Conservation (phyloP, 1,284 basidiomycete genomes). For the Ganoderma meredithae region DNA sequence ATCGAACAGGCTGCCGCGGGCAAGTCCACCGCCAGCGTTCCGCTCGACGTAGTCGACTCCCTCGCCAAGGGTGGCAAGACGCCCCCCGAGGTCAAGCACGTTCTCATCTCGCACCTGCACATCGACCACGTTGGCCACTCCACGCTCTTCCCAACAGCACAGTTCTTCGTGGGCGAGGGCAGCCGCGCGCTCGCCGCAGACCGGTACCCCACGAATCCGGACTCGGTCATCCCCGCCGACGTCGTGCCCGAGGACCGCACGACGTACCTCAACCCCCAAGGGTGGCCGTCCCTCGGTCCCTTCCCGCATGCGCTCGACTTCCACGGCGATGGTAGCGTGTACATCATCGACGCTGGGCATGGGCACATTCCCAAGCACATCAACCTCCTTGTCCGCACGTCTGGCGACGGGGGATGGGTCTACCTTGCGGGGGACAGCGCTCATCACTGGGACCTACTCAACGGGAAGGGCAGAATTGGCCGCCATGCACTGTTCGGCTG, state of each 20-base stretch:
- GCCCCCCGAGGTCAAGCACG: conserved; percentile 48
- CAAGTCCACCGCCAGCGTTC: conserved; percentile 37
- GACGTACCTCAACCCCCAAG: conserved; percentile 31
- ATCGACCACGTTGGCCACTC: conserved; percentile 48
- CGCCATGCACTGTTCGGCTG: conserved; percentile 42
- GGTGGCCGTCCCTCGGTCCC: conserved; percentile 48
- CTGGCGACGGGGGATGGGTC: conserved; percentile 60
- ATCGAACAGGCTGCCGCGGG: conserved; percentile 5
- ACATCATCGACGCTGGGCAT: conserved; percentile 58
- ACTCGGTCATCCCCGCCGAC: conserved; percentile 44
- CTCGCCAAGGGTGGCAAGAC: conserved; percentile 53
- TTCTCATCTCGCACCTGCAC: conserved; percentile 52
- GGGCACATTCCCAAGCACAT: conserved; percentile 64
- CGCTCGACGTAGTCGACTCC: conserved; percentile 55
- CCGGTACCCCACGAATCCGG: conserved; percentile 45
- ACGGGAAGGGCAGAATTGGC: conserved; percentile 52
- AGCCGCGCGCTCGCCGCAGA: conserved; percentile 42
- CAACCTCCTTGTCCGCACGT: conserved; percentile 62
- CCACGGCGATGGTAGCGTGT: conserved; percentile 63
- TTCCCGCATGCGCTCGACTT: conserved; percentile 61
- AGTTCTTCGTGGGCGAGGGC: conserved; percentile 52
- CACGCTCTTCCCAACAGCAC: conserved; percentile 51
- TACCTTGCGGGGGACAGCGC: conserved; percentile 63
- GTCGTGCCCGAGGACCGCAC: conserved; percentile 54
- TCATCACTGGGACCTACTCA: conserved; percentile 60